Base-by-base conservation (phyloP, 306 rosid genomes). In the Gastrolobium bilobum region DNA sequence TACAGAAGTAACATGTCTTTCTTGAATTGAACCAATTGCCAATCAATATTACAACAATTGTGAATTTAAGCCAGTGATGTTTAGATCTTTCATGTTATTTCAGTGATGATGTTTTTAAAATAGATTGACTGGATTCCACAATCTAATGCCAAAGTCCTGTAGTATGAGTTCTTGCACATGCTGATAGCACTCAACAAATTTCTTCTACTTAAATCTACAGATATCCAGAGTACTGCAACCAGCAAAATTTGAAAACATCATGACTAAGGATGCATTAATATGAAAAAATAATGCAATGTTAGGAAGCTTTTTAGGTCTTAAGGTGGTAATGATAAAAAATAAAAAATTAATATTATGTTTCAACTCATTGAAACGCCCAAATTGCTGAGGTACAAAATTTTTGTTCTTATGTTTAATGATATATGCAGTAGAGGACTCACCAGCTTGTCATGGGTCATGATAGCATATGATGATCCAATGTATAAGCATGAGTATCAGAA, bases 401-500 rank as follows among this genome's bases (percentile, higher is more conserved):
- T 7, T 33, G 2, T 71, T 58, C 40, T 68, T 40, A 7, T 1
- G 59, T 61, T 64, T 77, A 43, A 71, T 15, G 68, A 58, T 38
- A 15, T 44, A 35, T 48, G 63, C n/a, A n/a, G 20, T 2, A 75
- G 7, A 43, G 51, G 11, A 79, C 82, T 74, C 77, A 92, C 96
- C 90, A 50, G 59, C 69, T 46, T 57, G 79, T 84, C 74, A 83
- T 14, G 80, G 77, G 38, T 89, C 89, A 86, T 40, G 81, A 89
- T 60, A 67, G 90, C 59, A 93, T 83, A 74, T 91, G 96, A 79
- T 86, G 68, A 72, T 93, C 92, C 79, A 93, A 85, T 46, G 92
- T 87, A 73, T 68, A 92, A 39, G 94, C 91, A 26, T 77, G 89
- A 73, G 89, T 92, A 73, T 90, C 96, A 11, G 96, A 92, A 54